Conservation (phyloP, 2,329 filamentous ascomycete genomes). For the Colletotrichum sp. region DNA sequence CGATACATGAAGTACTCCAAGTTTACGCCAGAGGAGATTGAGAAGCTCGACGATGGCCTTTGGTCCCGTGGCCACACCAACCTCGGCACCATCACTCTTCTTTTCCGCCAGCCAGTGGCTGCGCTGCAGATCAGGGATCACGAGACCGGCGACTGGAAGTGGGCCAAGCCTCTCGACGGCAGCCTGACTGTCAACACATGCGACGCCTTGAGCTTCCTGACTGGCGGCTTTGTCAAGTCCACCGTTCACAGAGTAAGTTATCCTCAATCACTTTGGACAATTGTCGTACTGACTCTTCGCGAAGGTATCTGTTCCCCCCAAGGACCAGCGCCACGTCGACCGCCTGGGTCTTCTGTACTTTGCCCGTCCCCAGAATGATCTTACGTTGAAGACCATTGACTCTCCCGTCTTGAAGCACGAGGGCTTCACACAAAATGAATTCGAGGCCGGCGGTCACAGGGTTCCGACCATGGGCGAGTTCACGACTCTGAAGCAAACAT, state of each 20-base stretch:
- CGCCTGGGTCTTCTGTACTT: slow-evolving; percentile 57
- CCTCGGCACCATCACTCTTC: slow-evolving; percentile 58
- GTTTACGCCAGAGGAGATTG: slow-evolving; percentile 52
- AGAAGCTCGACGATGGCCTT: slow-evolving; percentile 43
- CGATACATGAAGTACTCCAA: slow-evolving; percentile 66
- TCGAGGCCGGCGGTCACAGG: slow-evolving; percentile 33
- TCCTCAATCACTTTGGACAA: background rate
- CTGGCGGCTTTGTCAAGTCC: slow-evolving; percentile 50
- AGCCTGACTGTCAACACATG: slow-evolving; percentile 57
- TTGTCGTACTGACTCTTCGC: background rate
- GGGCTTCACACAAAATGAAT: slow-evolving; percentile 40
- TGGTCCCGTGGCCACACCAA: slow-evolving; percentile 60
- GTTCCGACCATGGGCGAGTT: slow-evolving; percentile 43
- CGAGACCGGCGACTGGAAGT: slow-evolving; percentile 53
- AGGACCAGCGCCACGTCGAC: slow-evolving; percentile 48
- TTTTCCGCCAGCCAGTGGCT: slow-evolving; percentile 64
- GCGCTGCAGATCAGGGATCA: slow-evolving; percentile 58
- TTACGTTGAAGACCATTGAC: slow-evolving; percentile 40
- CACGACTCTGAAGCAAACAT: slow-evolving; percentile 38
- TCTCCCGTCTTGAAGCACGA: slow-evolving; percentile 39
- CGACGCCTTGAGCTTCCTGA: slow-evolving; percentile 53
- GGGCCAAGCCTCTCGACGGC: slow-evolving; percentile 51
- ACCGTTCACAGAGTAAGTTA: slow-evolving; percentile 39
- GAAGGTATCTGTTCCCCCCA: slow-evolving; percentile 40
- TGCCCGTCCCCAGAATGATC: slow-evolving; percentile 46